Conservation (phyloP, 345 rosid genomes). For the Brassica cretica region DNA sequence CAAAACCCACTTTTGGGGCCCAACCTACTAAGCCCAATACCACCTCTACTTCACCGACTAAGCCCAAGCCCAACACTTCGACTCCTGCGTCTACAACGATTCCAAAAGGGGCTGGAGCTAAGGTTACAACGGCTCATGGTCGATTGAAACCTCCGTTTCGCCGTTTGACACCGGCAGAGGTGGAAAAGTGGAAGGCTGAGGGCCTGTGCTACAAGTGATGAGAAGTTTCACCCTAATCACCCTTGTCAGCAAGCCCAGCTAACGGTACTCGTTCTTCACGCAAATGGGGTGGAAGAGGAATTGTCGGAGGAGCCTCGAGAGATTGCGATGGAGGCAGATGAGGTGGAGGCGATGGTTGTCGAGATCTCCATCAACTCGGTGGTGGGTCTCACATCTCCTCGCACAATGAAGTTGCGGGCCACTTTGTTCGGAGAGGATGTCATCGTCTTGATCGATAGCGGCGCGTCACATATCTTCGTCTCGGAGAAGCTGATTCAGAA, state of each 20-base stretch:
- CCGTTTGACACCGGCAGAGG: too few relatives aligned
- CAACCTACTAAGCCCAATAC: too few relatives aligned
- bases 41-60: too few relatives aligned
- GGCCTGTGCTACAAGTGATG: background rate
- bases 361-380: background rate
- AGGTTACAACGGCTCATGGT: too few relatives aligned
- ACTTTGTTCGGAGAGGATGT: too few relatives aligned
- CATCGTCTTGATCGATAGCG: background rate
- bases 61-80: too few relatives aligned
- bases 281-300: background rate
- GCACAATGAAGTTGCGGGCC: background rate
- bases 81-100: too few relatives aligned
- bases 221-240: background rate
- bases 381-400: background rate
- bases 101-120: too few relatives aligned
- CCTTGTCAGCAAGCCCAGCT: background rate
- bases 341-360: background rate
- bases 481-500: background rate
- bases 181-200: too few relatives aligned
- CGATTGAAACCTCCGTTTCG: too few relatives aligned
- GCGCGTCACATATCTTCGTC: background rate
- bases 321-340: background rate
- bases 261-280: background rate
- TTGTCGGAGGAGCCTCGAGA: background rate
- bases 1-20: too few relatives aligned